Percentiles rank a stretch among this genome's conserved stretches.
These are phyloP conservation scores for Talaromyces sp. DNA, from an alignment of 2,329 filamentous ascomycete genomes.

Conservation along the genomic window DNA sequence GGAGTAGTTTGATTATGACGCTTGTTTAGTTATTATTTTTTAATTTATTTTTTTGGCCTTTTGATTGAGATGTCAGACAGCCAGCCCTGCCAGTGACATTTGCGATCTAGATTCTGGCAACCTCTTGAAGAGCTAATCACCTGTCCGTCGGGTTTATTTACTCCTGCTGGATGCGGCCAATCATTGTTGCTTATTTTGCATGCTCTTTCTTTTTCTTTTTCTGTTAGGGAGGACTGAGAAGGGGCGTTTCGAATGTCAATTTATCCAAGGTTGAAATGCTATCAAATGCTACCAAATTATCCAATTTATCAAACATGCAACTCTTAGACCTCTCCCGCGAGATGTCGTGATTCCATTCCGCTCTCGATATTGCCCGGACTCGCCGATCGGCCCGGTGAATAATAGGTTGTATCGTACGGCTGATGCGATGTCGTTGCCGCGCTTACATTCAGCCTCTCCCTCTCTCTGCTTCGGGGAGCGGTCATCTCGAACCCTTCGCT, in stretches of 20 bases:
- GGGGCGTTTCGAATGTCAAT: neutral
- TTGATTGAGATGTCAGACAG: neutral
- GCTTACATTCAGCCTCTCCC: neutral
- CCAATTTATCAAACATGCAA: neutral
- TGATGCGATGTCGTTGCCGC: conserved; percentile 6
- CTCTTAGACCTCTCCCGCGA: neutral
- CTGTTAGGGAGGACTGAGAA: neutral
- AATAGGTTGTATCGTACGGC: conserved; percentile 18
- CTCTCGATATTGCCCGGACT: conserved; percentile 4
- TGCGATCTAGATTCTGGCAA: neutral
- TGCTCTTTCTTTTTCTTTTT: neutral
- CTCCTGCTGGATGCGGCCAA: neutral
- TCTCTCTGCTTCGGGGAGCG: conserved; percentile 9
- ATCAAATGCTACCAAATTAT: neutral
- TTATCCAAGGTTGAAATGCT: neutral
- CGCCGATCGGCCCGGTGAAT: neutral
- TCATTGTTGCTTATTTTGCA: neutral
- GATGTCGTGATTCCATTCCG: neutral
- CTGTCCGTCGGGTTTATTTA: neutral
- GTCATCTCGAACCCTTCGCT: conserved; percentile 41
- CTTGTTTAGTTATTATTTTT: neutral
- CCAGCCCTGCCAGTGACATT: neutral
- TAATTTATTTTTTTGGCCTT: neutral
- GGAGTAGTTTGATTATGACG: too few relatives aligned
- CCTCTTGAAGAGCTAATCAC: neutral